phyloP scores from a whole-genome alignment of 1,284 basidiomycete genomes.

The Cutaneotrichosporon cutaneum region DNA sequence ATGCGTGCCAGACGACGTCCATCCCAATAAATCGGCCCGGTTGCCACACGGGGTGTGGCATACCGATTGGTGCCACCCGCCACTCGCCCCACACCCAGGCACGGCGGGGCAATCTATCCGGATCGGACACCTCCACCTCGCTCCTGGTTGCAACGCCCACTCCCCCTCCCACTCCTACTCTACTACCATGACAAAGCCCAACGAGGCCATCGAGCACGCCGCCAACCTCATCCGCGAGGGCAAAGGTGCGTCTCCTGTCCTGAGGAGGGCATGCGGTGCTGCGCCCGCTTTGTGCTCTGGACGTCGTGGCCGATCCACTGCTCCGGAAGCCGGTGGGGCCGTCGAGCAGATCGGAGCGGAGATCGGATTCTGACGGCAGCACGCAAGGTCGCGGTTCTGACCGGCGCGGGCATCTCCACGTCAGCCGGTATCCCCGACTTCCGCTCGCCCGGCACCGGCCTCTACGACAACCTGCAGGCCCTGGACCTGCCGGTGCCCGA shows the following conservation, averaged over 20 bases:
- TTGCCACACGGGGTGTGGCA: background rate
- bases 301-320: no score
- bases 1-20: no score
- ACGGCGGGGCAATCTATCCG: background rate
- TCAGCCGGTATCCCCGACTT: slow-evolving; percentile 56
- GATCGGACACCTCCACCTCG: background rate
- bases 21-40: no score
- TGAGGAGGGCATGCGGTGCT: background rate
- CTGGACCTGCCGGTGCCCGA: slow-evolving; percentile 59
- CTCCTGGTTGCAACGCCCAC: background rate
- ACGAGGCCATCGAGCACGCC: slow-evolving; percentile 36
- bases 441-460: slow-evolving; percentile 56
- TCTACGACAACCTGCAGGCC: slow-evolving; percentile 58
- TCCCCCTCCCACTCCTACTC: background rate
- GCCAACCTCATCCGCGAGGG: slow-evolving; percentile 48
- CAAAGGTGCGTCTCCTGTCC: slow-evolving; percentile 32
- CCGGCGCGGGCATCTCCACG: slow-evolving; percentile 58
- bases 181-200: background rate
- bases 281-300: no score
- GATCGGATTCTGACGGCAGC: slow-evolving; percentile 26
- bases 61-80: background rate
- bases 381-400: slow-evolving; percentile 56
- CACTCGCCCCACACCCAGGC: background rate
- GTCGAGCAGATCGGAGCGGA: no score
- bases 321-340: no score